phyloP scores from a whole-genome alignment of 257 asterid genomes.

The Nicotiana tomentosiformis region DNA sequence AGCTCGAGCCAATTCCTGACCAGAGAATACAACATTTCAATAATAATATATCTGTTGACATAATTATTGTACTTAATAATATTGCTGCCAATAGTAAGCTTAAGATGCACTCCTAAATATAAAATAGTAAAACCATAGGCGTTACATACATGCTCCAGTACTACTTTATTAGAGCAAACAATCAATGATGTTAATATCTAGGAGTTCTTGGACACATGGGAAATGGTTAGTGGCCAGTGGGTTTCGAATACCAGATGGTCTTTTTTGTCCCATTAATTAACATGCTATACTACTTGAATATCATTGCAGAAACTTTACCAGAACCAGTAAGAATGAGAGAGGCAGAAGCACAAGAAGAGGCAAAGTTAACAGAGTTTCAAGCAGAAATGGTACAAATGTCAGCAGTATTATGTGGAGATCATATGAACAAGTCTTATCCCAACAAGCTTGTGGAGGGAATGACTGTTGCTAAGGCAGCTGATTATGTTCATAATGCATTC shows the following conservation, averaged over 20 bases:
- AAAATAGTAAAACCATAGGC: too few species aligned
- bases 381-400: conserved; percentile 65
- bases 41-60: too few species aligned
- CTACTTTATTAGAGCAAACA: too few species aligned
- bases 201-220: too few species aligned
- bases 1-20: too few species aligned
- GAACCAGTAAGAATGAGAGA: conserved; percentile 48
- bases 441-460: conserved; percentile 38
- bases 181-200: too few species aligned
- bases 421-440: conserved; percentile 32
- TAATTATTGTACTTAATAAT: too few species aligned
- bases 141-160: too few species aligned
- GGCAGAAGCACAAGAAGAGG: conserved; percentile 46
- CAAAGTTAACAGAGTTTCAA: conserved; percentile 57
- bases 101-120: too few species aligned
- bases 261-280: neutral
- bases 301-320: conserved; percentile 39
- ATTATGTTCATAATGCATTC: conserved; percentile 46
- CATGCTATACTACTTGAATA: neutral
- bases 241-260: too few species aligned
- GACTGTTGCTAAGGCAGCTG: conserved; percentile 56
- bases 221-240: too few species aligned
- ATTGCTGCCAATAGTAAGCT: neutral
- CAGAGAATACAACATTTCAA: too few species aligned
- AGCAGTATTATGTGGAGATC: conserved; percentile 64